Base-by-base conservation (phyloP, 2,329 filamentous ascomycete genomes). In the Monilinia fructicola region DNA sequence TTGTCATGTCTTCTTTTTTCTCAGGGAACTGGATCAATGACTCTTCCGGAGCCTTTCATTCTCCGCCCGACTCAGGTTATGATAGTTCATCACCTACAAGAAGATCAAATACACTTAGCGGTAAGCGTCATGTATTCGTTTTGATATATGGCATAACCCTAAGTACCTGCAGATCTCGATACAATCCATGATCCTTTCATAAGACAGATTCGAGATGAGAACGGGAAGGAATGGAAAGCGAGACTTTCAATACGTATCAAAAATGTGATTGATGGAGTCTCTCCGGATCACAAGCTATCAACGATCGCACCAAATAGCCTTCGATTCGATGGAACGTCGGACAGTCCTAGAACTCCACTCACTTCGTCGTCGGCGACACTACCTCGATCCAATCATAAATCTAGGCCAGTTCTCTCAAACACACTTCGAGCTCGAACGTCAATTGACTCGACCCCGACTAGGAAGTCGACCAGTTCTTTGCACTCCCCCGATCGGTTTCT, bases 401-500 rank as follows among this genome's bases (percentile, higher is more conserved):
- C 68, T 9, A 68, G 59, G 23, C 54, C 28, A 52, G 2, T 54
- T 31, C 38, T 59, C 18, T 61, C 46, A 18, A 52, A 52, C 7
- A 38, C 44, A 10, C 44, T 60, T 23, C n/a, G 63, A 12, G n/a
- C 63, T 35, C 54, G 63, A 48, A 31, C 54, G 18, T 65, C 63
- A 16, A 21, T 40, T 28, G 63, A 70, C 35, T 64, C 54, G 9
- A 67, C 68, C 23, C 64, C 69, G 16, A 73, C 64, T 23, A 67
- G 62, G 23, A 69, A 64, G 23, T 71, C 70, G 1, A 56, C 54
- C 3, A 62, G 69, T 16, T 74, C 71, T n/a, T 38, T 71, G 14
- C 68, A 69, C 61, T 68, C 79, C 14, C 82, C 82, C 28, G 87
- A 90, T 75, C 81, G 87, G 38, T 90, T 88, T 73, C 82, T 89